These are phyloP conservation scores for Corylus heterophylla DNA, from an alignment of 306 rosid species.

Conservation along the genomic window DNA sequence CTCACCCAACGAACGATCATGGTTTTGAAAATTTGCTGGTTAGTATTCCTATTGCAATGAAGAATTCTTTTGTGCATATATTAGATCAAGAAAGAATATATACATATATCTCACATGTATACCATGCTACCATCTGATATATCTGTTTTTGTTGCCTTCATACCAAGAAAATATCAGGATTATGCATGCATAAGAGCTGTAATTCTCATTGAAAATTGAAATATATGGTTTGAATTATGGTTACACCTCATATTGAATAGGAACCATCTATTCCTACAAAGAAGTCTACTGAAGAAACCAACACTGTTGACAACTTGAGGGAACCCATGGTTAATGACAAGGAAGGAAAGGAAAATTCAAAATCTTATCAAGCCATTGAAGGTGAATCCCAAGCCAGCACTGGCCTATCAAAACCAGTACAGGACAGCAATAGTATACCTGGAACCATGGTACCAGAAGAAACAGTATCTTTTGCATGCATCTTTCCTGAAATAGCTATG, in stretches of 20 bases:
- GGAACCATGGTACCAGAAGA: background rate
- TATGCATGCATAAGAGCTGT: no score
- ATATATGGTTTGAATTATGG: background rate
- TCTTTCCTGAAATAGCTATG: background rate
- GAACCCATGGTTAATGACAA: constrained; percentile 5
- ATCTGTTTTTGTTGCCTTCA: no score
- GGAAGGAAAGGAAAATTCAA: constrained; percentile 8
- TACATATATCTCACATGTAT: background rate
- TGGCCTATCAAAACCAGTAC: background rate
- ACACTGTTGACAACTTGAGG: background rate
- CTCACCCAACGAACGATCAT: constrained; percentile 20
- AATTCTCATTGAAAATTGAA: no score
- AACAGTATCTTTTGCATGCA: background rate
- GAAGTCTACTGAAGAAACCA: constrained; percentile 22
- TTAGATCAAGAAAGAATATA: background rate
- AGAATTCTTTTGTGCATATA: background rate
- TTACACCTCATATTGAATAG: constrained; percentile 23
- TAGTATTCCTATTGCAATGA: constrained; percentile 16
- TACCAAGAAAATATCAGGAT: no score
- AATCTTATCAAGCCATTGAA: constrained; percentile 8
- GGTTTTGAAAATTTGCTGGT: constrained; percentile 39
- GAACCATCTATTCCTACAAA: constrained; percentile 15
- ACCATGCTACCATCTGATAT: background rate
- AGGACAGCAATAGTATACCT: constrained; percentile 11
- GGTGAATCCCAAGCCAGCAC: background rate